Evolutionary conservation across 176 grass and related monocot genomes (phyloP).

Genomic region (Cenchrus americanus): DNA sequence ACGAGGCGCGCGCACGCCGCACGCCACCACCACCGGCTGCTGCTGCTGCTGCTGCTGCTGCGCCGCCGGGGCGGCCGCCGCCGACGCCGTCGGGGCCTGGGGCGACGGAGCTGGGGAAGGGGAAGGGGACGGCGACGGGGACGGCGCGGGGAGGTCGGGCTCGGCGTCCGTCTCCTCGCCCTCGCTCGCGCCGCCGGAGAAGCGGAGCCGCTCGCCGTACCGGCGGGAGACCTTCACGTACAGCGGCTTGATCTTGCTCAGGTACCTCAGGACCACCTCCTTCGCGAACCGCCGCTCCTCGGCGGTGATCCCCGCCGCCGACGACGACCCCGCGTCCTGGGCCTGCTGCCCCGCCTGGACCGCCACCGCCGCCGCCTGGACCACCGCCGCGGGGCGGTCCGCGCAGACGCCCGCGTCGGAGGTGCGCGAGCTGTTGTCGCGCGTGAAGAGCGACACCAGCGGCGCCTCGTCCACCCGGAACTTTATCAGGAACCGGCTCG

Average conservation of each 20-base stretch:
- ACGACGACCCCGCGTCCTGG: neutral
- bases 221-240: slow-evolving; percentile 80
- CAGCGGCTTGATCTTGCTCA: slow-evolving; percentile 85
- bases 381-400: neutral
- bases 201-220: slow-evolving; percentile 69
- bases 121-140: neutral
- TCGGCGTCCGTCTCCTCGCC: slow-evolving; percentile 64
- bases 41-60: slow-evolving; percentile 28
- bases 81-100: neutral
- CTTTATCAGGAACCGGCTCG: slow-evolving; percentile 73
- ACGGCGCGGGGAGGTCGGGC: slow-evolving; percentile 23
- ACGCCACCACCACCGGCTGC: slow-evolving; percentile 54
- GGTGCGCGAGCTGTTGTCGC: slow-evolving; percentile 68
- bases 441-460: slow-evolving; percentile 77
- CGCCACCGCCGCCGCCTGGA: neutral
- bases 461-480: slow-evolving; percentile 69
- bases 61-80: neutral
- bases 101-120: neutral
- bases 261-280: slow-evolving; percentile 80
- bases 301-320: slow-evolving; percentile 31
- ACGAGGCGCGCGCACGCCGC: slow-evolving; percentile 69
- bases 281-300: slow-evolving; percentile 76
- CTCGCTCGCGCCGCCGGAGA: slow-evolving; percentile 43
- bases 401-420: slow-evolving; percentile 36
- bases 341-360: neutral